These are phyloP conservation scores for Limonium bicolor DNA, from an alignment of 148 eudicot species.

Conservation along the genomic window DNA sequence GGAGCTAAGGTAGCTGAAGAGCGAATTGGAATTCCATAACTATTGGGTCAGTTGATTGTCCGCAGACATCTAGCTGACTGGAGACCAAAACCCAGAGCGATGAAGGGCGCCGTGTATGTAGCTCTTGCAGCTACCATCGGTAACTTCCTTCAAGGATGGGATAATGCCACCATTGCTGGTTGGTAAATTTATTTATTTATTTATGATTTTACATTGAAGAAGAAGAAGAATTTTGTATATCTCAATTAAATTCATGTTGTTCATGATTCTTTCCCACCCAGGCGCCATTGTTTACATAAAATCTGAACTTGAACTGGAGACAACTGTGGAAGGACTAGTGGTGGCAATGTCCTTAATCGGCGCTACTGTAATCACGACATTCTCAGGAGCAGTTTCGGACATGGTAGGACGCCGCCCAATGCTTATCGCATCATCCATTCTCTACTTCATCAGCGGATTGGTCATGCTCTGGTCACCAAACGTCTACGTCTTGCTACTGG, in stretches of 20 bases:
- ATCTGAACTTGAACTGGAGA: conserved; percentile 37
- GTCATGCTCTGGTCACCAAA: conserved; percentile 96
- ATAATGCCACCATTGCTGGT: conserved; percentile 82
- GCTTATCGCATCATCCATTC: conserved; percentile 61
- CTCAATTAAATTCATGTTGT: not conserved
- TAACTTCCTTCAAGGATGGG: conserved; percentile 75
- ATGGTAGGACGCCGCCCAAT: conserved; percentile 75
- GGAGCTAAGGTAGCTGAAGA: no score
- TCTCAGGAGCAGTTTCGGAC: conserved; percentile 76
- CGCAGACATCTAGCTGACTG: no score
- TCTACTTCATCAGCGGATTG: conserved; percentile 59
- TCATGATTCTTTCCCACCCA: conserved; percentile 5
- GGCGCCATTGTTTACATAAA: conserved; percentile 69
- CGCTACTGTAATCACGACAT: conserved; percentile 72
- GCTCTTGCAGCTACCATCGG: conserved; percentile 71
- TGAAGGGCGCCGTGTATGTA: conserved; percentile 58
- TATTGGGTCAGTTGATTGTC: no score
- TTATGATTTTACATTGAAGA: not conserved
- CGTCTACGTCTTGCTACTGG: conserved; percentile 68
- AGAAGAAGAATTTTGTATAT: not conserved
- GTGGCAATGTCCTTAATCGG: conserved; percentile 97
- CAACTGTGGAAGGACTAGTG: conserved; percentile 62
- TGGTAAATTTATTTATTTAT: not conserved
- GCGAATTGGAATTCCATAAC: no score
- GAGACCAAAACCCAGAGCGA: no score